Percentiles rank a stretch among this genome's conserved stretches.
phyloP scores from a whole-genome alignment of 305 asterid genomes.

The Salvia sclarea region DNA sequence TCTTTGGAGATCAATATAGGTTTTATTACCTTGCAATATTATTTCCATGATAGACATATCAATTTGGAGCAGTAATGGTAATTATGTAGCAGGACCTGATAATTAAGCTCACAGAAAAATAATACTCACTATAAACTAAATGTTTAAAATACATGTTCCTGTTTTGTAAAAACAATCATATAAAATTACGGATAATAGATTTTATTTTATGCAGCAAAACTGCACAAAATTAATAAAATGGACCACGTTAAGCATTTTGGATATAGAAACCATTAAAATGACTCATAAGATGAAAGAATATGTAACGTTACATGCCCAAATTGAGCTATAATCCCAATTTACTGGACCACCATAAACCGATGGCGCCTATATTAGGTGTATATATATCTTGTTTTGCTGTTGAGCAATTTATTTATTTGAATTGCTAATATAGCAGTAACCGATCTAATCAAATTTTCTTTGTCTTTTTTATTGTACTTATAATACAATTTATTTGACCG shows the following conservation, averaged over 20 bases:
- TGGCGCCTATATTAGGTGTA: not conserved
- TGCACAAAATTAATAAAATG: constrained; percentile 5
- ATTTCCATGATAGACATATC: not conserved
- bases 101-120: no score
- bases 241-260: constrained; percentile 20
- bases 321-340: constrained; percentile 15
- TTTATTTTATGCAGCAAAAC: not conserved
- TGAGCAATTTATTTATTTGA: not conserved
- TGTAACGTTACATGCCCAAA: constrained; percentile 14
- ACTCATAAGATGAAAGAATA: not conserved
- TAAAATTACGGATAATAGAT: not conserved
- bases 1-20: not conserved
- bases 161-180: not conserved
- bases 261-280: constrained; percentile 4
- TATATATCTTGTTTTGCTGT: not conserved
- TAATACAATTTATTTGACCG: not conserved
- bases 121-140: not conserved
- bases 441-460: not conserved
- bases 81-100: not conserved
- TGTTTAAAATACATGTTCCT: not conserved
- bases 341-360: constrained; percentile 23
- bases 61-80: not conserved
- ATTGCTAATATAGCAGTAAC: not conserved
- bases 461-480: not conserved
- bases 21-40: not conserved